Evolutionary conservation across 2,329 filamentous ascomycete species (phyloP).

Genomic region (Xylaria arbuscula): DNA sequence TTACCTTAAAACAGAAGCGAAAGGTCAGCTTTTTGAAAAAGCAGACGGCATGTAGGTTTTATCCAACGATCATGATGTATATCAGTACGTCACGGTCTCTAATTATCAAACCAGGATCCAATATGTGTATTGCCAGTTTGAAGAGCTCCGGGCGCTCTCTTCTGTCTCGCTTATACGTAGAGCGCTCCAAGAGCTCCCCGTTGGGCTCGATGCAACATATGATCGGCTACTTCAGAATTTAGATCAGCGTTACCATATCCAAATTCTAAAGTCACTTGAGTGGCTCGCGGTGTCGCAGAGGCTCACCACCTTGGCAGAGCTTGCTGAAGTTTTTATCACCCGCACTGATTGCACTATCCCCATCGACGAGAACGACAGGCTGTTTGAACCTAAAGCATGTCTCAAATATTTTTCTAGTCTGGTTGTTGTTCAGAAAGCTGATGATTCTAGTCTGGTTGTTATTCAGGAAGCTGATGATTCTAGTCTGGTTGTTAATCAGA

Average conservation of each 20-base stretch:
- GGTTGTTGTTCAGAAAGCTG: background rate
- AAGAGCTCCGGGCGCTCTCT: background rate
- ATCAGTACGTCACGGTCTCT: background rate
- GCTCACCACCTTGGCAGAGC: background rate
- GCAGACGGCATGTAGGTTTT: constrained; percentile 20
- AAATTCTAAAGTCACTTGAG: background rate
- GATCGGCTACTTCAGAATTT: constrained; percentile 4
- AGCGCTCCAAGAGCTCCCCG: constrained; percentile 3
- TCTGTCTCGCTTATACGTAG: background rate
- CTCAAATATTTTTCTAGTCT: constrained; percentile 3
- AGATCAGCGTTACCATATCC: background rate
- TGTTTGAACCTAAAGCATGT: background rate
- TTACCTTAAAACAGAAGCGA: constrained; percentile 4
- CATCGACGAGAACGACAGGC: background rate
- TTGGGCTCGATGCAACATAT: constrained; percentile 18
- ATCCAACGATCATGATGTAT: background rate
- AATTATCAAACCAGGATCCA: constrained; percentile 1
- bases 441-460: no score
- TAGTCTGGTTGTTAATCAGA: no score
- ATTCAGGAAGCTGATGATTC: no score
- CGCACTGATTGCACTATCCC: background rate
- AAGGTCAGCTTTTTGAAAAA: background rate
- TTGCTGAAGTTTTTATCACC: constrained; percentile 6
- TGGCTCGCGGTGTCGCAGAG: constrained; percentile 8
- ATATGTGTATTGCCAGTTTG: constrained; percentile 17